These are phyloP conservation scores for Phytophthora brassicae DNA, from an alignment of 352 stramenopile species.

Conservation along the genomic window DNA sequence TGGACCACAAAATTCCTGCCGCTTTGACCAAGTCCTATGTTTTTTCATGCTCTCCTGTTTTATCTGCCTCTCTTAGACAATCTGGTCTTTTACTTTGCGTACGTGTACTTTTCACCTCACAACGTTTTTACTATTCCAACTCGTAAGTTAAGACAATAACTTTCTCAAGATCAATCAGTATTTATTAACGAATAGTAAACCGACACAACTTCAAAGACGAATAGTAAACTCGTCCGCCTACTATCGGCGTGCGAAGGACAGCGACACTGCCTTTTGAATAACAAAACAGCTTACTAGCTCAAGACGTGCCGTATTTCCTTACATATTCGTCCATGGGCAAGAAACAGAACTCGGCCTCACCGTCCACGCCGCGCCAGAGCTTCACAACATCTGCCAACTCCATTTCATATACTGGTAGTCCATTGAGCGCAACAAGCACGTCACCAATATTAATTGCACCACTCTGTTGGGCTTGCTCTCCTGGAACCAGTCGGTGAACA, in stretches of 20 bases:
- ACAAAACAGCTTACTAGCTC: conserved; percentile 26
- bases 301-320: conserved; percentile 53
- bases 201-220: conserved; percentile 18
- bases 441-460: conserved; percentile 59
- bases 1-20: no score
- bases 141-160: no score
- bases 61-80: no score
- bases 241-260: conserved; percentile 8
- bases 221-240: conserved; percentile 20
- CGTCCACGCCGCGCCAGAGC: conserved; percentile 66
- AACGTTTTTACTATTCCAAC: no score
- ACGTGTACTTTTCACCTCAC: no score
- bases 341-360: conserved; percentile 80
- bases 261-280: conserved; percentile 23
- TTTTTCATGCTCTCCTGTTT: no score
- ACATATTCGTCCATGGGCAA: conserved; percentile 77
- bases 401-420: conserved; percentile 81
- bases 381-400: conserved; percentile 74
- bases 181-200: conserved; percentile 22
- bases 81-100: no score
- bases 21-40: no score
- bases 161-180: conserved; percentile 7
- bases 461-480: conserved; percentile 70
- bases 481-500: conserved; percentile 52
- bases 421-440: conserved; percentile 82